Percentiles rank a stretch among this genome's conserved stretches.
phyloP scores from a whole-genome alignment of 2,329 filamentous ascomycete species.

The Fusarium beomiforme region DNA sequence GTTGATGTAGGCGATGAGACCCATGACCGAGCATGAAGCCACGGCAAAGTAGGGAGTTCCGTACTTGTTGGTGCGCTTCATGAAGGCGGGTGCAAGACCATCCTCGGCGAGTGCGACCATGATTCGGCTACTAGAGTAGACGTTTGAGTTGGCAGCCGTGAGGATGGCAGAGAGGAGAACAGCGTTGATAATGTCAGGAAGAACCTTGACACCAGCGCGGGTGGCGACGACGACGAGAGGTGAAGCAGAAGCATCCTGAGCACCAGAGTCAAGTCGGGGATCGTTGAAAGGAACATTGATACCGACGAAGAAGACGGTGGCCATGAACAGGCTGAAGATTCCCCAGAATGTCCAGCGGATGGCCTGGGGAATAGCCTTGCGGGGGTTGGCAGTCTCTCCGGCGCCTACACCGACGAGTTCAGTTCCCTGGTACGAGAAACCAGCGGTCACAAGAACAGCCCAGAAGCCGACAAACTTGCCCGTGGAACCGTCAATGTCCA shows the following conservation, averaged over 20 bases:
- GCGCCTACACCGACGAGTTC: conserved; percentile 83
- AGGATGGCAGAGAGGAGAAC: conserved; percentile 81
- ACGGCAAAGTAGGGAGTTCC: conserved; percentile 74
- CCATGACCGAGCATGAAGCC: conserved; percentile 62
- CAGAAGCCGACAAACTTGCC: conserved; percentile 76
- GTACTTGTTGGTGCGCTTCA: conserved; percentile 67
- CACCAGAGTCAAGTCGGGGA: conserved; percentile 59
- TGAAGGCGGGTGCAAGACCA: conserved; percentile 68
- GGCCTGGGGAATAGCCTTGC: conserved; percentile 75
- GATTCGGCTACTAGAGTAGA: conserved; percentile 77
- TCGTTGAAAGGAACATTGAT: conserved; percentile 74
- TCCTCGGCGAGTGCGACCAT: conserved; percentile 73
- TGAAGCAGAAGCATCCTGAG: conserved; percentile 69
- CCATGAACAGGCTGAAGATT: conserved; percentile 75
- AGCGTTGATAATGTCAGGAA: conserved; percentile 79
- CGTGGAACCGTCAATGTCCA: conserved; percentile 60
- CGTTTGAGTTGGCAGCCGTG: conserved; percentile 80
- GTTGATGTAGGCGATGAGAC: conserved; percentile 75
- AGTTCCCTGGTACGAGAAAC: conserved; percentile 77
- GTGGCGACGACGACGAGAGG: conserved; percentile 71
- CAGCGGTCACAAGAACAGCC: conserved; percentile 73
- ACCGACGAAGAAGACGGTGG: conserved; percentile 75
- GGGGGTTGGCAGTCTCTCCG: conserved; percentile 78
- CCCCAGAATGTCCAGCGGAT: conserved; percentile 81
- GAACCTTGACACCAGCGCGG: conserved; percentile 69